phyloP scores from a whole-genome alignment of 2,329 filamentous ascomycete species.

The Penicillium occitanis region DNA sequence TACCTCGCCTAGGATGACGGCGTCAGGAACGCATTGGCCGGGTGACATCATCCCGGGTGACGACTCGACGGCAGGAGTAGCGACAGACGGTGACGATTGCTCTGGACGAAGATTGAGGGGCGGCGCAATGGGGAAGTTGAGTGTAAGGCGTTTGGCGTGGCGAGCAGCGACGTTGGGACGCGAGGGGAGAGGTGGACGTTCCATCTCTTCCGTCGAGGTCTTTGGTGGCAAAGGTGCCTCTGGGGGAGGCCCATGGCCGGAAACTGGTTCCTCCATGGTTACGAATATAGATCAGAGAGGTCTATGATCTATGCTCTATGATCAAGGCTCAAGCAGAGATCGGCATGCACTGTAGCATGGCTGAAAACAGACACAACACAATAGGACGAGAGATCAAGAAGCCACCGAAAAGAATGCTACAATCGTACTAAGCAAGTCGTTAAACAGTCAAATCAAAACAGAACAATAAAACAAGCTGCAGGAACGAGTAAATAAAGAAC shows the following conservation, averaged over 20 bases:
- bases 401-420: conserved; percentile 8
- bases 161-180: conserved; percentile 38
- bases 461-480: neutral
- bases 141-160: conserved; percentile 47
- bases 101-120: conserved; percentile 27
- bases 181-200: conserved; percentile 9
- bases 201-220: neutral
- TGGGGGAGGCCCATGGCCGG: conserved; percentile 19
- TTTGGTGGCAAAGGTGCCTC: conserved; percentile 13
- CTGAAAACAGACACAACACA: conserved; percentile 13
- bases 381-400: neutral
- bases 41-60: conserved; percentile 19
- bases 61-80: conserved; percentile 12
- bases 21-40: conserved; percentile 21
- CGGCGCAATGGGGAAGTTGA: conserved; percentile 49
- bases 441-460: neutral
- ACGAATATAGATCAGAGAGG: neutral
- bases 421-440: neutral
- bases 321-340: neutral
- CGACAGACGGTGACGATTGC: conserved; percentile 31
- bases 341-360: neutral
- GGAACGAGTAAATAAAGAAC: neutral
- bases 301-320: neutral
- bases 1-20: conserved; percentile 30
- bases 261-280: neutral